These are phyloP conservation scores for Silene conica DNA, from an alignment of 148 eudicot genomes.

Conservation along the genomic window DNA sequence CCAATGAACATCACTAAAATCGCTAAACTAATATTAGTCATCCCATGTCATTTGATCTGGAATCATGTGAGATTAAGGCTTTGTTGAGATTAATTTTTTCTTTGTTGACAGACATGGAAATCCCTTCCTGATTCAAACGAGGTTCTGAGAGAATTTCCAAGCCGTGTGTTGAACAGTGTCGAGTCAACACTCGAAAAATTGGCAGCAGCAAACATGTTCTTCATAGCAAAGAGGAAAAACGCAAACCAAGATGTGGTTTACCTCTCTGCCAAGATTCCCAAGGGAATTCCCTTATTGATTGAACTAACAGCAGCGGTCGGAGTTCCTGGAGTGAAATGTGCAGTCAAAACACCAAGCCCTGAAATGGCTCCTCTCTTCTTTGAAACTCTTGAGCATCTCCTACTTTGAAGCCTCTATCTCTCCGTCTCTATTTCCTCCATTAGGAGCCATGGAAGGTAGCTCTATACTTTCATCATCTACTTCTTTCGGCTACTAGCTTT, in stretches of 20 bases:
- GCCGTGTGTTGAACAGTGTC: conserved; percentile 56
- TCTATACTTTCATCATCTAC: conserved; percentile 14
- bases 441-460: conserved; percentile 7
- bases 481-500: neutral
- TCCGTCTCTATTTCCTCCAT: neutral
- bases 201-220: conserved; percentile 81
- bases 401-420: conserved; percentile 43
- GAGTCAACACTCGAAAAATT: conserved; percentile 71
- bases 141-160: conserved; percentile 71
- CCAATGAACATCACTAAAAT: neutral
- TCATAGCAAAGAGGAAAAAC: conserved; percentile 86
- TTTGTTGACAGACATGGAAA: conserved; percentile 76
- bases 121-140: conserved; percentile 94
- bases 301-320: conserved; percentile 80
- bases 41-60: no score
- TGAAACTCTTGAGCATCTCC: conserved; percentile 69
- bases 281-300: conserved; percentile 78
- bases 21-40: neutral
- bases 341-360: conserved; percentile 78
- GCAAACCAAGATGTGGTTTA: conserved; percentile 88
- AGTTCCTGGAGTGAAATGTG: conserved; percentile 78
- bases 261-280: conserved; percentile 88
- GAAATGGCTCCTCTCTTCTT: conserved; percentile 95
- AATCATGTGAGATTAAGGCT: no score
- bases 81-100: neutral